These are phyloP conservation scores for Aspergillus baeticus DNA, from an alignment of 495 filamentous ascomycete species.

Conservation along the genomic window DNA sequence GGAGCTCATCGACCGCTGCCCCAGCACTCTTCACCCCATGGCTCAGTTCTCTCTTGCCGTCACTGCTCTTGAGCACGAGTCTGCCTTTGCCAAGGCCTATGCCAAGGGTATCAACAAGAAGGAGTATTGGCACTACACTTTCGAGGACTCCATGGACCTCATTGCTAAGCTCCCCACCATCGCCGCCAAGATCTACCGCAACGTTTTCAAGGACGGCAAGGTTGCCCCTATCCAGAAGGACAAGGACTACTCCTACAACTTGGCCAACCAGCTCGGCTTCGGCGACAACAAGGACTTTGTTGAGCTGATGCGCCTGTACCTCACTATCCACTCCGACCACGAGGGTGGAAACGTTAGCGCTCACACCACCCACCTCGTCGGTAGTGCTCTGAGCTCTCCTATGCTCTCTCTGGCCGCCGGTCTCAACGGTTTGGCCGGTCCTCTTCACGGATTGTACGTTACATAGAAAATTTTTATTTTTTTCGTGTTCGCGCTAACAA, in stretches of 20 bases:
- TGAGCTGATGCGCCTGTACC: conserved; percentile 96
- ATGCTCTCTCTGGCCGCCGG: conserved; percentile 95
- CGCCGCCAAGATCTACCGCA: conserved; percentile 97
- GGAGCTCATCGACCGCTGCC: conserved; percentile 99
- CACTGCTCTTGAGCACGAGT: conserved; percentile 96
- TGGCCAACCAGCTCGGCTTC: conserved; percentile 97
- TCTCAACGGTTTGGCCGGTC: conserved; percentile 95
- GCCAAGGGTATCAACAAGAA: conserved; percentile 98
- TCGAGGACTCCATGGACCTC: conserved; percentile 99
- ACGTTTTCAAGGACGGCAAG: conserved; percentile 99
- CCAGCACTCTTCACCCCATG: conserved; percentile 98
- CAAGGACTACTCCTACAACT: conserved; percentile 98
- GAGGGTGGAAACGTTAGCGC: conserved; percentile 98
- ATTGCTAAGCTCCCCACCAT: conserved; percentile 99
- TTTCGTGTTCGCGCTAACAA: too few relatives aligned
- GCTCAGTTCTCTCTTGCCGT: conserved; percentile 98
- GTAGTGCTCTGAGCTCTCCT: conserved; percentile 93
- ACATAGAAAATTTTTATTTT: too few relatives aligned
- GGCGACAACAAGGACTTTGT: conserved; percentile 94
- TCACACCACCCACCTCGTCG: conserved; percentile 97
- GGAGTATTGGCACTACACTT: conserved; percentile 99
- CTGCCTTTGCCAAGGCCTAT: conserved; percentile 94
- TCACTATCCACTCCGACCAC: conserved; percentile 99
- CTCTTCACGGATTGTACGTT: conserved; percentile 93
- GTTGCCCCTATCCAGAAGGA: conserved; percentile 92